Base-by-base conservation (phyloP, 1,139 yeast species). In the Magnusiomyces fungicola region DNA sequence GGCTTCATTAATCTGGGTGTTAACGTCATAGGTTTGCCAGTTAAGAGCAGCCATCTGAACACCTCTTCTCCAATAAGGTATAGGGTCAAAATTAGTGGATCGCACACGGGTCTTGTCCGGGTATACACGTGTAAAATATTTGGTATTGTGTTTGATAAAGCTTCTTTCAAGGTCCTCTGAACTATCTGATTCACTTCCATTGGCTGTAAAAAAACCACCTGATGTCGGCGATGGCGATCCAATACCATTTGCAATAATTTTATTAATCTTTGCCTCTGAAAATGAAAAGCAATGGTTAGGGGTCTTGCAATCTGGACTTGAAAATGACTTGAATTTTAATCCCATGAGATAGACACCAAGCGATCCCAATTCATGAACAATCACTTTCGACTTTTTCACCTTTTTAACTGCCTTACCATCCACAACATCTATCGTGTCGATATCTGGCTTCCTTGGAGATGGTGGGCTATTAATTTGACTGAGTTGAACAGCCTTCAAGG, bases 31-130 rank as follows among this genome's bases (percentile, higher is more conserved):
- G 0, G 95, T 84, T 66, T 92, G 98, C 97, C 97, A 94, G 62
- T 92, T 92, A 1, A 96, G 81, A 0, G 98, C 97, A 2, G 87
- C 97, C 89, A 94, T 79, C 62, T 92, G 98, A 3, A 77, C 83
- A 0, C 99, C 99, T 48, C 76, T 72, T 45, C 73, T 72, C 98
- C 99, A 92, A 60, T 79, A 88, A 0, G 67, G 68, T 3, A 86
- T 69, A 0, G 98, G 97, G 42, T 75, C 75, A 61, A 87, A 90
- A 60, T 92, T 92, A 3, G 88, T 74, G 1, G 96, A 88, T 49
- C 74, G 81, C 52, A 87, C 73, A 45, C 97, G 70, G 51, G 80
- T 76, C 12, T 80, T 81, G 0, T 95, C 81, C 0, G 99, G 99
- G 62, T 94, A 92, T 0, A 89, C 78, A 48, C 99, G 73, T 83